phyloP scores from a whole-genome alignment of 768 basidiomycete genomes.

The Crepidotus variabilis region DNA sequence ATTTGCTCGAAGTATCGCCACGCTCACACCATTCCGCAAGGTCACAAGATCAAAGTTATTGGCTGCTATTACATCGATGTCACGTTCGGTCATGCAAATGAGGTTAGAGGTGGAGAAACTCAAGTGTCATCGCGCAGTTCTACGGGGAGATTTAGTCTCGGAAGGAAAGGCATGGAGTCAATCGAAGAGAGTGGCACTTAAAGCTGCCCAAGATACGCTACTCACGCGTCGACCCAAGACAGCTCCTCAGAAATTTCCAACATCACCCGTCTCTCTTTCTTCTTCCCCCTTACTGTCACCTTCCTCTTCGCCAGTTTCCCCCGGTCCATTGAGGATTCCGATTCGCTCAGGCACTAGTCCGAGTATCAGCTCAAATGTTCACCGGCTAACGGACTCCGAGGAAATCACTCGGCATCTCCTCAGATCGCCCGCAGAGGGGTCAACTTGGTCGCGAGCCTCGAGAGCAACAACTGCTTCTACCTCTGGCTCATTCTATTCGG shows the following conservation, averaged over 20 bases:
- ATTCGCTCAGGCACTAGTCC: background rate
- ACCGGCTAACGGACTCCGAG: background rate
- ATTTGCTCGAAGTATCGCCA: constrained; percentile 75
- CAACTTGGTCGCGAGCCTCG: background rate
- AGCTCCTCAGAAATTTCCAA: background rate
- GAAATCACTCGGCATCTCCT: background rate
- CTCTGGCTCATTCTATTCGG: constrained; percentile 66
- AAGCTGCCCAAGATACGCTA: constrained; percentile 66
- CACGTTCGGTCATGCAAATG: constrained; percentile 60
- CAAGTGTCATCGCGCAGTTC: constrained; percentile 71
- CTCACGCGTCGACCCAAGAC: constrained; percentile 36
- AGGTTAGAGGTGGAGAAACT: constrained; percentile 74
- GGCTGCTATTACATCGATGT: constrained; percentile 53
- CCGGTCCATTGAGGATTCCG: background rate
- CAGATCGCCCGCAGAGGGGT: background rate
- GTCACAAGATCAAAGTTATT: constrained; percentile 77
- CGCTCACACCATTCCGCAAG: constrained; percentile 84
- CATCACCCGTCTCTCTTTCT: background rate
- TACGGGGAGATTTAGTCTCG: constrained; percentile 69
- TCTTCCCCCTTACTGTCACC: background rate
- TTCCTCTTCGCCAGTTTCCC: background rate
- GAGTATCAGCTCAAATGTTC: background rate
- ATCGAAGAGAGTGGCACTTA: constrained; percentile 68
- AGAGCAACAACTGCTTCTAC: constrained; percentile 24
- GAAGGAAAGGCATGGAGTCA: constrained; percentile 65